phyloP scores from a whole-genome alignment of 2,329 filamentous ascomycete species.

The Cryphonectria carpinicola region DNA sequence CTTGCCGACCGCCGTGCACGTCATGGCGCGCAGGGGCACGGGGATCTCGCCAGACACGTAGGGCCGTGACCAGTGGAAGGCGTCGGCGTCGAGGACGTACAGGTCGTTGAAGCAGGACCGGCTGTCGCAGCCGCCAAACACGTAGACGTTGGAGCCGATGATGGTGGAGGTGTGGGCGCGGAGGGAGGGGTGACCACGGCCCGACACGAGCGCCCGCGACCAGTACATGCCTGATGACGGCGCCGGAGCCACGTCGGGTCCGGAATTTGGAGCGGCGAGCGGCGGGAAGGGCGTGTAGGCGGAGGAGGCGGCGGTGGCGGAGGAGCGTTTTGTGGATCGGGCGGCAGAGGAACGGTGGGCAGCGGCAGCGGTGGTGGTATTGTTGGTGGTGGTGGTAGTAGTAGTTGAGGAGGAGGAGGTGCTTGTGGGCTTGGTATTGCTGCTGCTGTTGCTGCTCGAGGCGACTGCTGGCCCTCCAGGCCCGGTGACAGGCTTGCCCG shows the following conservation, averaged over 20 bases:
- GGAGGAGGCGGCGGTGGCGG: slow-evolving; percentile 33
- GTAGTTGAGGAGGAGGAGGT: slow-evolving; percentile 17
- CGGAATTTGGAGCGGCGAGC: slow-evolving; percentile 59
- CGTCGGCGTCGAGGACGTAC: slow-evolving; percentile 70
- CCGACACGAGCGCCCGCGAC: slow-evolving; percentile 68
- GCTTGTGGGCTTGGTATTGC: slow-evolving; percentile 46
- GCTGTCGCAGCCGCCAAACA: slow-evolving; percentile 72
- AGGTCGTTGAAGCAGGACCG: slow-evolving; percentile 70
- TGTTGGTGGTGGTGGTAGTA: slow-evolving; percentile 54
- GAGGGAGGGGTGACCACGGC: slow-evolving; percentile 62
- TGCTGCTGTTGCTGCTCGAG: slow-evolving; percentile 18
- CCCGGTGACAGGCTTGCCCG: slow-evolving; percentile 38
- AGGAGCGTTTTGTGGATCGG: slow-evolving; percentile 35
- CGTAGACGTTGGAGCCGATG: slow-evolving; percentile 67
- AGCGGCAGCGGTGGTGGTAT: slow-evolving; percentile 37
- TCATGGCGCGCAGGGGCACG: slow-evolving; percentile 70
- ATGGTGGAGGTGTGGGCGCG: slow-evolving; percentile 70
- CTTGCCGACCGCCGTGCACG: slow-evolving; percentile 71
- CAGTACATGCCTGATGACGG: slow-evolving; percentile 75
- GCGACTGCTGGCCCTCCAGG: slow-evolving; percentile 31
- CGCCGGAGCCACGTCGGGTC: slow-evolving; percentile 63
- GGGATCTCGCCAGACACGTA: slow-evolving; percentile 67
- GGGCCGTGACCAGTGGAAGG: slow-evolving; percentile 71
- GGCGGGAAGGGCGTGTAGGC: slow-evolving; percentile 57
- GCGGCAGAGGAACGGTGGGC: slow-evolving; percentile 30